These are phyloP conservation scores for Populus nigra DNA, from an alignment of 345 rosid genomes.

Conservation along the genomic window DNA sequence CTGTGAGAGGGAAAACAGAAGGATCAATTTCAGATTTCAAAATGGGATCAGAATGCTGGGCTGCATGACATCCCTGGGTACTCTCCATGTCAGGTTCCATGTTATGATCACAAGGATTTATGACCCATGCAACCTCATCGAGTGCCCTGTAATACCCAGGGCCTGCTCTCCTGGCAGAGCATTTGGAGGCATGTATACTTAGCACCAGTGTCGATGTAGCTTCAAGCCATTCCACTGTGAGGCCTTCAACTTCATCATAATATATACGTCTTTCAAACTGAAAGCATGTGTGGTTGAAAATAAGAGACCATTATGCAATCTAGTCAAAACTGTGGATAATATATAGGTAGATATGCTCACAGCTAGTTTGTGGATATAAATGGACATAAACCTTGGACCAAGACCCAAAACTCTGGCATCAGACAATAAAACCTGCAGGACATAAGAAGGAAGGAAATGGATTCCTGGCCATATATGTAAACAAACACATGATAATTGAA, in stretches of 20 bases:
- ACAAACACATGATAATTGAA: background rate
- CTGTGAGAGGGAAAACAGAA: slow-evolving; percentile 61
- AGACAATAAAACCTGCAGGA: slow-evolving; percentile 57
- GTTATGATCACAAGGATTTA: slow-evolving; percentile 48
- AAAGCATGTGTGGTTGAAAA: background rate
- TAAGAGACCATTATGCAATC: background rate
- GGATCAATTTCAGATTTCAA: slow-evolving; percentile 40
- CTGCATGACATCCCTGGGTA: slow-evolving; percentile 1
- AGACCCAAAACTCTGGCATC: slow-evolving; percentile 82
- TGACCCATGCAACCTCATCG: slow-evolving; percentile 51
- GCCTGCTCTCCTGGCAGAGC: slow-evolving; percentile 44
- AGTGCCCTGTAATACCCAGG: slow-evolving; percentile 42
- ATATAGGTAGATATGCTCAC: slow-evolving; percentile 39
- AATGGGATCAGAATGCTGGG: slow-evolving; percentile 1
- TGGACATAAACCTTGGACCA: slow-evolving; percentile 85
- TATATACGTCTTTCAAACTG: slow-evolving; percentile 79
- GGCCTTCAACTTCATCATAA: slow-evolving; percentile 78
- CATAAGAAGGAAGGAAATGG: background rate
- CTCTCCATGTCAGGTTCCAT: slow-evolving; percentile 21
- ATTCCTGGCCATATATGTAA: background rate
- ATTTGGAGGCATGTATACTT: slow-evolving; percentile 34
- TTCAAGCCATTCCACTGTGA: slow-evolving; percentile 74
- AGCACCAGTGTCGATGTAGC: slow-evolving; percentile 78
- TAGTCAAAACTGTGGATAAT: background rate
- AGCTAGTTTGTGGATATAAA: slow-evolving; percentile 68